Evolutionary conservation across 164 flowering plant genomes (phyloP).

Genomic region (Annona squamosa): DNA sequence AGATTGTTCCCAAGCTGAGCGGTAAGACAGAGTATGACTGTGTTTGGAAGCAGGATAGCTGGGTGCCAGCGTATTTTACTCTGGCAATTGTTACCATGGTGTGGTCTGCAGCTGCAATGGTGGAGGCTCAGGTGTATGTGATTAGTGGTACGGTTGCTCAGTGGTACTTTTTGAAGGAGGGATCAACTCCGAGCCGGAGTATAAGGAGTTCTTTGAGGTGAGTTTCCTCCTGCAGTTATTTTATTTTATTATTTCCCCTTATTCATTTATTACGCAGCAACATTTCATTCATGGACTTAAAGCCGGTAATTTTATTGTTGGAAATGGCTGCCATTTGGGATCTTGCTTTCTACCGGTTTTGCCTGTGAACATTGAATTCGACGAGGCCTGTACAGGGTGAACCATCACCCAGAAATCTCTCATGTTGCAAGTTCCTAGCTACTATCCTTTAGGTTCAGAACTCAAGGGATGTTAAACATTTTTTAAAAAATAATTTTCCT

Average conservation of each 20-base stretch:
- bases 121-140: constrained; percentile 43
- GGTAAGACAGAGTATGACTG: constrained; percentile 49
- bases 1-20: constrained; percentile 38
- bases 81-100: constrained; percentile 81
- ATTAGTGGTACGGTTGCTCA: constrained; percentile 42
- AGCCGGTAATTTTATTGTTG: background rate
- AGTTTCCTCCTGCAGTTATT: constrained; percentile 4
- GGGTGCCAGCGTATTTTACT: constrained; percentile 92
- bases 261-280: background rate
- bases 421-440: background rate
- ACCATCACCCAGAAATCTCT: background rate
- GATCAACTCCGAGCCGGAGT: constrained; percentile 37
- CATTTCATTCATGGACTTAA: background rate
- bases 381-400: background rate
- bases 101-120: constrained; percentile 68
- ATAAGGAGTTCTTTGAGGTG: constrained; percentile 83
- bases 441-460: background rate
- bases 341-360: background rate
- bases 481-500: no score
- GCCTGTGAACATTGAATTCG: background rate
- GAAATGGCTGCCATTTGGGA: background rate
- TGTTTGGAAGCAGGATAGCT: constrained; percentile 83
- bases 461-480: no score
- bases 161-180: constrained; percentile 88
- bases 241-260: no score